Percentiles rank a stretch among this genome's conserved stretches.
These are phyloP conservation scores for Vitis rupestris DNA, from an alignment of 164 flowering plant species.

Conservation along the genomic window DNA sequence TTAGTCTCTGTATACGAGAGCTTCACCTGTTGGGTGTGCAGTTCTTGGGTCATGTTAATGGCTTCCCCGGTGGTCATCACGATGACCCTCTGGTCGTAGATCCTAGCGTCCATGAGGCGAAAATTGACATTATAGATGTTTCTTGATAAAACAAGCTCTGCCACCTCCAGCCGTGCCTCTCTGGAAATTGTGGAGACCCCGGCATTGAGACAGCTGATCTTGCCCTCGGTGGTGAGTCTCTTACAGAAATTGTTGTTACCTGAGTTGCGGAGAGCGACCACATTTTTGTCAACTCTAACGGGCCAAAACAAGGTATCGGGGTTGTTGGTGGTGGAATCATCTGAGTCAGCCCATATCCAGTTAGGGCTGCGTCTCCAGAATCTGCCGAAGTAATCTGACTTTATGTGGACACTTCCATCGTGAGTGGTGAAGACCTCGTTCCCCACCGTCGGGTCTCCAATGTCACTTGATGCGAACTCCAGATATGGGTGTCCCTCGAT, in stretches of 20 bases:
- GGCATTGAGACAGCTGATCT: not conserved
- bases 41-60: constrained; percentile 3
- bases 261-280: constrained; percentile 7
- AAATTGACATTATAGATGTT: not conserved
- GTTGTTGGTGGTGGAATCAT: not conserved
- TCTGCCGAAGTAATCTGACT: not conserved
- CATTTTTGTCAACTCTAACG: constrained; percentile 2
- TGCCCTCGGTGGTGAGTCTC: constrained; percentile 3
- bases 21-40: not conserved
- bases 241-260: constrained; percentile 9
- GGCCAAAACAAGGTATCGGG: constrained; percentile 7
- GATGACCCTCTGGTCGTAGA: too few species aligned
- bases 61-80: not conserved
- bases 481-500: not conserved
- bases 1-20: not conserved
- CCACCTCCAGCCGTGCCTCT: constrained; percentile 1
- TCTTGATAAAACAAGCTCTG: constrained; percentile 10
- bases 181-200: not conserved
- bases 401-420: constrained; percentile 13
- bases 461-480: not conserved
- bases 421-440: not conserved
- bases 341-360: constrained; percentile 9
- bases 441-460: not conserved
- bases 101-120: not conserved
- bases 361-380: not conserved